Evolutionary conservation across 2,329 filamentous ascomycete species (phyloP), one percentile per base, ranked within the genome.

Genomic region (Talaromyces funiculosus): DNA sequence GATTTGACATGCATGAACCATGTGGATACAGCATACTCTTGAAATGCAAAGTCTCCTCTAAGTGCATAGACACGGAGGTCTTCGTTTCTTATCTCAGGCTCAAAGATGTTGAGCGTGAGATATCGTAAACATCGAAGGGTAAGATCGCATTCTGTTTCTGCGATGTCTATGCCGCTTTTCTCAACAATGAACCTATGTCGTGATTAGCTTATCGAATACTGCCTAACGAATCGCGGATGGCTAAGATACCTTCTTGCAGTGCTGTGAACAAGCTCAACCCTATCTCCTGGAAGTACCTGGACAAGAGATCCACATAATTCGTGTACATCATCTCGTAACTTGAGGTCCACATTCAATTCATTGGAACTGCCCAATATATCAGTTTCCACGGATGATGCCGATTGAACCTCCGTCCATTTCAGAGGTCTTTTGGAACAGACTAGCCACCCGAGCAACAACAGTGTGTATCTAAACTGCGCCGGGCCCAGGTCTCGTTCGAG

Each of bases 11-110:
- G 51, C 51, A 54, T 54, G 12, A 54, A 54, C 51, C 51, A 54
- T n/a, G 51, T 54, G n/a, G 51, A 54, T n/a, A 54, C 35, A 10
- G 51, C 51, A 37, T 54, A 54, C 18, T 54, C 51, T 29, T 54
- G 33, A n/a, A 54, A 54, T 14, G 51, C 51, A 7, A 54, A 26
- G 20, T 54, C 51, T 3, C 51, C 51, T 37, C 51, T 38, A 37
- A 38, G 51, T 38, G 51, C 51, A 18, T 54, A 54, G 22, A 38
- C 26, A 26, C 20, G 29, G 35, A 54, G 51, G 14, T 54, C 33
- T 31, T 38, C 18, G 9, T 26, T 18, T 14, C 22, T 24, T 37
- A 54, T 37, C 3, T 20, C 14, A 9, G 51, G 51, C 51, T 38
- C 20, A 18, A 54, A 54, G 31, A 54, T 38, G 8, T 54, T 38